Evolutionary conservation across 2,329 filamentous ascomycete species (phyloP), one percentile per base, ranked within the genome.

Genomic region (Penicillium freii): DNA sequence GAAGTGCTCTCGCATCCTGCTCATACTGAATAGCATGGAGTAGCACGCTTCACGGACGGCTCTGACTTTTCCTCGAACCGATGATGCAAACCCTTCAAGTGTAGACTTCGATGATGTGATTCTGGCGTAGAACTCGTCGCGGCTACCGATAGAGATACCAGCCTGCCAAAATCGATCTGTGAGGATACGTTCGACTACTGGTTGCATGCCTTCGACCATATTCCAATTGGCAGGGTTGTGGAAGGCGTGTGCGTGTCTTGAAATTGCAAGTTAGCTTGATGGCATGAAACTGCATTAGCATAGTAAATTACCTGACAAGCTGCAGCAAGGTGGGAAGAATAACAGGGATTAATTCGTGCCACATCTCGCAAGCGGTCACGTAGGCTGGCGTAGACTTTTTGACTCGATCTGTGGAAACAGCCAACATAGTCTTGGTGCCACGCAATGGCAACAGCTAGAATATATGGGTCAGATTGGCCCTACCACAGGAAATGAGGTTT

Each of bases 91-190:
- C 0, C 94, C 94, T 75, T 99, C 94, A 56, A 96, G 85, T 0
- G 92, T 96, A 40, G 84, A 84, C 74, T 92, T 96, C 55, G 94
- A 96, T 33, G 91, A 89, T 55, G 91, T 86, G 2, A 99, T 93
- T 40, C 91, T 86, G 33, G 91, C 90, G 73, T 97, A 97, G 72
- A 99, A 99, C 57, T 97, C 93, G 61, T 97, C 94, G 72, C 94
- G 92, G 66, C 91, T 97, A 27, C 96, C 94, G 60, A 88, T 90
- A 0, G 94, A 97, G 50, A 99, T 99, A 10, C 94, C 94, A 7
- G 92, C 91, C 79, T 99, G 94, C 94, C 94, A 99, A 73, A 99
- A 99, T 25, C 94, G 84, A 74, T 99, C 94, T 15, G 92, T 96
- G 23, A 99, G 78, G 21, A 97, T 91, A 23, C 90, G 85, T 43